Evolutionary conservation across 495 filamentous ascomycete genomes (phyloP), one percentile per base, ranked within the genome.

Genomic region (Penicillium paxilli): DNA sequence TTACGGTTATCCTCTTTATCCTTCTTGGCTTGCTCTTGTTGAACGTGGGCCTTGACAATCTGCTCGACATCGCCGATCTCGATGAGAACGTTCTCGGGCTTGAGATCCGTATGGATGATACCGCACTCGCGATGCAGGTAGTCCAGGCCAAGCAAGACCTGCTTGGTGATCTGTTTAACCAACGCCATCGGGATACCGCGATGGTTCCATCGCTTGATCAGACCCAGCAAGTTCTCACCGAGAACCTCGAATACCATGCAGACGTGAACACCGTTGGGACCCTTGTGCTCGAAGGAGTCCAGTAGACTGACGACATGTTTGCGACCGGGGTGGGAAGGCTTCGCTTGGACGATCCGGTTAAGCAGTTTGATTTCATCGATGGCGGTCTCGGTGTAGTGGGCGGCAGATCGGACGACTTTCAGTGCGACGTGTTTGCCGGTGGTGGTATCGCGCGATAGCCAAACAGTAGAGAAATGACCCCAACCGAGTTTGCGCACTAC

Each of bases 211-310:
- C 88, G 85, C 81, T 98, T 98, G 77, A 98, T 98, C 68, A 98
- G 72, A 11, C 95, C 94, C 48, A 98, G 72, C 44, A 98, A 68
- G 65, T 98, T 98, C 79, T 98, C 94, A 12, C 94, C 94, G 44
- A 98, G 74, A 11, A 98, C 94, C 70, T 98, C 94, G 60, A 98
- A 98, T 5, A 98, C 94, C 93, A 98, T 98, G 78, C 94, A 98
- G 44, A 98, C 92, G 65, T 98, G 94, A 25, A 90, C 85, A 33
- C 94, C 94, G 69, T 98, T 93, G 12, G 93, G 94, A 5, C 94
- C 94, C 71, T 95, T 96, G 72, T 98, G 94, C 60, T 96, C 95
- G 66, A 98, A 98, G 3, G 90, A 96, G 70, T 98, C 94, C 52
- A 98, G 77, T 17, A 98, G 79, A 68, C 92, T 96, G 59, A 98